A percentile compares a stretch with the other conserved stretches of the same genome.
Conservation (phyloP, 345 rosid genomes). For the Bretschneidera sinensis region DNA sequence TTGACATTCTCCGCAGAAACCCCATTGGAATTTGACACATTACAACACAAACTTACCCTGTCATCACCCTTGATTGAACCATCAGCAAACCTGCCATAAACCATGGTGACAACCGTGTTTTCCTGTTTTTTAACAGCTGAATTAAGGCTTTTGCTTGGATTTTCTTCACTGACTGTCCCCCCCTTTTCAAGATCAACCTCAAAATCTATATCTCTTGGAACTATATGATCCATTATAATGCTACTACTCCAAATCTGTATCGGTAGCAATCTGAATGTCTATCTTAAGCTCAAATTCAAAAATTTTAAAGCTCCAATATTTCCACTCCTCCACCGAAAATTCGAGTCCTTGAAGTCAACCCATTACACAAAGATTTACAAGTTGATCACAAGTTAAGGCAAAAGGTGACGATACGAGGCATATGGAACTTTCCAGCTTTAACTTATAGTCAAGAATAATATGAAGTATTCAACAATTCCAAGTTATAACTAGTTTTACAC, state of each 20-base stretch:
- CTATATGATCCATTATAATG: slow-evolving; percentile 31
- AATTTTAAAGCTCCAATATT: slow-evolving; percentile 5
- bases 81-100: slow-evolving; percentile 24
- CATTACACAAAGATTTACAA: slow-evolving; percentile 14
- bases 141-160: slow-evolving; percentile 23
- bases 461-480: slow-evolving; percentile 11
- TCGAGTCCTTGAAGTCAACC: slow-evolving; percentile 11
- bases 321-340: slow-evolving; percentile 1
- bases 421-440: slow-evolving; percentile 17
- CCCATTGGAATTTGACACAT: slow-evolving; percentile 10
- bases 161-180: slow-evolving; percentile 26
- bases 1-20: slow-evolving; percentile 17
- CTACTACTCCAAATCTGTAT: slow-evolving; percentile 7
- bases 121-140: slow-evolving; percentile 25
- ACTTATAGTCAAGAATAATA: slow-evolving; percentile 8
- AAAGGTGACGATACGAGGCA: slow-evolving; percentile 21
- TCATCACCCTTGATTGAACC: slow-evolving; percentile 27
- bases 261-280: slow-evolving; percentile 4
- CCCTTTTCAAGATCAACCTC: slow-evolving; percentile 78
- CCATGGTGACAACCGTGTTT: slow-evolving; percentile 18
- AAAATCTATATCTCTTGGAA: slow-evolving; percentile 29
- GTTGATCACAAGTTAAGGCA: slow-evolving; percentile 12
- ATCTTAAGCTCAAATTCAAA: slow-evolving; percentile 15
- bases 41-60: slow-evolving; percentile 20
- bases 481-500: slow-evolving; percentile 5